phyloP scores from a whole-genome alignment of 495 filamentous ascomycete genomes.

The Neurospora sp. region DNA sequence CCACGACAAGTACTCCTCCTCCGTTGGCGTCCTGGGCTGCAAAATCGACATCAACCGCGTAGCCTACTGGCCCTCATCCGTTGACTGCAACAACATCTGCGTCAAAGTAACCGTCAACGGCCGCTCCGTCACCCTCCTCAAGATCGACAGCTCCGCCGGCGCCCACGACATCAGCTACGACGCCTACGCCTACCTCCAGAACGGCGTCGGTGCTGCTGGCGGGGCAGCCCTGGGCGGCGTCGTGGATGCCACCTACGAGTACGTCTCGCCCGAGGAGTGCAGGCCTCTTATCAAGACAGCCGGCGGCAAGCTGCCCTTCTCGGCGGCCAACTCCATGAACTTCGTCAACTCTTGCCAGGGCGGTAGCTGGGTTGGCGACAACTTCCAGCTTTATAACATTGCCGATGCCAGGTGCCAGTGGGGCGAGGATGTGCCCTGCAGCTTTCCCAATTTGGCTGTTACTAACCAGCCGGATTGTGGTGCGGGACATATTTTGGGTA shows the following conservation, averaged over 20 bases:
- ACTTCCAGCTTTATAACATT: constrained; percentile 30
- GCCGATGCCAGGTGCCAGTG: constrained; percentile 25
- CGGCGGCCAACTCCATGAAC: constrained; percentile 35
- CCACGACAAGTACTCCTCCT: constrained; percentile 35
- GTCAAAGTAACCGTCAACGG: constrained; percentile 23
- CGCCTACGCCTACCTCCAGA: constrained; percentile 33
- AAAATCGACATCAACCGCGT: constrained; percentile 35
- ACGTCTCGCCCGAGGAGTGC: constrained; percentile 23
- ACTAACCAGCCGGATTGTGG: constrained; percentile 11
- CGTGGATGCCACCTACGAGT: constrained; percentile 22
- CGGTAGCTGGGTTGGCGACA: constrained; percentile 23
- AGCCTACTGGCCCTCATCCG: constrained; percentile 32
- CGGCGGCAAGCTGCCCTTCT: constrained; percentile 26
- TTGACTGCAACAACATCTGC: constrained; percentile 36
- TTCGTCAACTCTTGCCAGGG: constrained; percentile 25
- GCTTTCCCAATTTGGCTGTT: constrained; percentile 20
- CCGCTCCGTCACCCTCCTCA: constrained; percentile 31
- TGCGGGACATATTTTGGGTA: neutral
- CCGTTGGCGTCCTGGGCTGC: constrained; percentile 35
- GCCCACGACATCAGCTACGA: constrained; percentile 36
- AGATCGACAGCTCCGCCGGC: constrained; percentile 33
- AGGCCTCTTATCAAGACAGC: constrained; percentile 15
- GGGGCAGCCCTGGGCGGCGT: constrained; percentile 22
- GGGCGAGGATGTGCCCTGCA: constrained; percentile 31
- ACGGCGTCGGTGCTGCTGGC: constrained; percentile 22